Evolutionary conservation across 345 rosid species (phyloP).

Genomic region (Eucalyptus decipiens): DNA sequence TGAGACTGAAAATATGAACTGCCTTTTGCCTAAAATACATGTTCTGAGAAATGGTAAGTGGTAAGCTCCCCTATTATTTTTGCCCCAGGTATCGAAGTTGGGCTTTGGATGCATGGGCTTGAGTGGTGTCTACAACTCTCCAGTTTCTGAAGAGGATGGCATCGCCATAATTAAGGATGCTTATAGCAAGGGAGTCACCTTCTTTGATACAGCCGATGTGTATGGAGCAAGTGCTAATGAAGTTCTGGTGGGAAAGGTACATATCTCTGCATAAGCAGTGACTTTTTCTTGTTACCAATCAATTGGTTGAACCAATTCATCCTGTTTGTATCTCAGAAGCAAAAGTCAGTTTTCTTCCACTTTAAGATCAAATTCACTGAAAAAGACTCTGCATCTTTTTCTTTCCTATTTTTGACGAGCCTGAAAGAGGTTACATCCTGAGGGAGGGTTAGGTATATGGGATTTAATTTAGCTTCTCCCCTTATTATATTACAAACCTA

Average conservation of each 20-base stretch:
- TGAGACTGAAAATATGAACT: neutral
- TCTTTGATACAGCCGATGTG: conserved; percentile 41
- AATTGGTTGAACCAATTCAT: neutral
- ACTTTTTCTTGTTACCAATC: neutral
- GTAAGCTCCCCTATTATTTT: neutral
- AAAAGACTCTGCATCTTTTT: neutral
- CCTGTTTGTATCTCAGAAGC: neutral
- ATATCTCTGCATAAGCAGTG: neutral
- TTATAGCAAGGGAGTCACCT: conserved; percentile 38
- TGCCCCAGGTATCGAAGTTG: conserved; percentile 26
- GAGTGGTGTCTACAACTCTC: conserved; percentile 25
- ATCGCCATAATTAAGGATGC: conserved; percentile 23
- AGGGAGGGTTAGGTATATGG: neutral
- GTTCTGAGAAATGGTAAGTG: neutral
- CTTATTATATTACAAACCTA: neutral
- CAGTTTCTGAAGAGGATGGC: conserved; percentile 29
- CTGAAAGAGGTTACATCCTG: neutral
- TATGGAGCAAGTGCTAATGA: conserved; percentile 38
- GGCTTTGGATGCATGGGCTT: conserved; percentile 43
- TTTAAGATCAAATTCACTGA: neutral
- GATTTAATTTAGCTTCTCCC: neutral
- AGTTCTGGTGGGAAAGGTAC: conserved; percentile 39
- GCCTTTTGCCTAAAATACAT: neutral
- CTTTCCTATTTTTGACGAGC: neutral
- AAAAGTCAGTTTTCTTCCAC: neutral